Base-by-base conservation (phyloP, 805 yeast species). In the Saccharomyces cerevisiae region DNA sequence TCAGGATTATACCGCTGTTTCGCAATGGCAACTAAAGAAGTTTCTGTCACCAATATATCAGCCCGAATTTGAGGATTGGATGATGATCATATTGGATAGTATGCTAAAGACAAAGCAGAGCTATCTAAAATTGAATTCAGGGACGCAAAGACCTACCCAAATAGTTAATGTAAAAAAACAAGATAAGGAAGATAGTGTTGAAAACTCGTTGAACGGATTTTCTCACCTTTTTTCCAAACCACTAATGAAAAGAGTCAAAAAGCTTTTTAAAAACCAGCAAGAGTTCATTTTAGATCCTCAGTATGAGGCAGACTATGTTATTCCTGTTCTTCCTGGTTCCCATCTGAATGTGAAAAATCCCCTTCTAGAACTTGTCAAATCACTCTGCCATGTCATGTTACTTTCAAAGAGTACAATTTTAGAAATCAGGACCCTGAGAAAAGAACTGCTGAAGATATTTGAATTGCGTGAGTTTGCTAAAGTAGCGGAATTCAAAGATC, bases 61-160 rank as follows among this genome's bases (percentile, higher is more conserved):
- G 62, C 79, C 79, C 6, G 98, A 94, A 66, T 90, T 94, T 73
- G 86, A 84, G 49, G 94, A 86, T 61, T 94, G 97, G 97, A 73
- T 88, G 43, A 73, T 83, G 47, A 80, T 89, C 56, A 84, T 89
- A 62, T 70, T 91, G 63, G 94, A 88, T 67, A 73, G 86, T 1
- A 72, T 89, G 59, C 74, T 83, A 36, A 81, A 80, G 54, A 72
- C 74, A 48, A 85, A 87, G 59, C 70, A 71, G 13, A 55, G 58
- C 1, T 68, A 61, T 46, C 50, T 61, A 24, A 66, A 62, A 14
- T 53, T 61, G 0, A 66, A 67, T 2, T 62, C 73, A 26, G 76
- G 78, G 0, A 78, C 89, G 0, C 88, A 84, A 52, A 75, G 92
- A 60, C 75, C 76, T 6, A 86, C 94, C 0, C 95, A 87, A 62